Base-by-base conservation (phyloP, 1,284 basidiomycete species). In the Veloboletus limbatus region DNA sequence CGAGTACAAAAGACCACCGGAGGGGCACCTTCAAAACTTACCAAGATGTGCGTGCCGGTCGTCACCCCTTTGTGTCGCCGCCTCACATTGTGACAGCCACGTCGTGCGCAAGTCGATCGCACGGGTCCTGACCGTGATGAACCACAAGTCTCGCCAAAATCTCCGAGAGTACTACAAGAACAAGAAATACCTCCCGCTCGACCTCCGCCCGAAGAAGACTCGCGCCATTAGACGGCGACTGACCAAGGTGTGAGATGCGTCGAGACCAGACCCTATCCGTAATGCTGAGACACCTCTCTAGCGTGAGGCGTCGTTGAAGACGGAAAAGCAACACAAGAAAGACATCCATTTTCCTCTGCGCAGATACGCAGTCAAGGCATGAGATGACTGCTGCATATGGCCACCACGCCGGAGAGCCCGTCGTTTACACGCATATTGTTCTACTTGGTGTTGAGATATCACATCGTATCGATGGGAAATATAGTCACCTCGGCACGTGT, bases 1-100 rank as follows among this genome's bases (percentile, higher is more conserved):
- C 88, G 95, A 60, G 97, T 99, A 59, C 94, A 97, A 80, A 99
- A 98, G 83, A 92, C 97, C 67, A 92, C 92, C 57, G 95, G 95
- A 69, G 94, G 94, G 49, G 92, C 92, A 61, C 89, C 95, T 51
- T 87, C 90, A 57, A 99, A 99, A 79, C 81, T 99, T 63, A 95
- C 92, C 63, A 93, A 92, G 77, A 98, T 99, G 96, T 98, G 71
- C 69, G 90, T 77, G 40, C 27, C 32, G 1, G 8, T 47, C 24
- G 8, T 31, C 13, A 9, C 5, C n/a, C n/a, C n/a, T 24, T 2
- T 30, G 21, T 9, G 45, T 41, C 6, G 41, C 8, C 13, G 2
- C 4, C 36, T 30, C 26, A 46, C 10, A 20, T 34, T 20, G 31
- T 43, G 10, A n/a, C 66, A 99, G 96, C 75, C 87, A 90, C 75